A percentile compares a stretch with the other conserved stretches of the same genome.
Conservation (phyloP, 352 stramenopile genomes). For the Globisporangium apiculatum region DNA sequence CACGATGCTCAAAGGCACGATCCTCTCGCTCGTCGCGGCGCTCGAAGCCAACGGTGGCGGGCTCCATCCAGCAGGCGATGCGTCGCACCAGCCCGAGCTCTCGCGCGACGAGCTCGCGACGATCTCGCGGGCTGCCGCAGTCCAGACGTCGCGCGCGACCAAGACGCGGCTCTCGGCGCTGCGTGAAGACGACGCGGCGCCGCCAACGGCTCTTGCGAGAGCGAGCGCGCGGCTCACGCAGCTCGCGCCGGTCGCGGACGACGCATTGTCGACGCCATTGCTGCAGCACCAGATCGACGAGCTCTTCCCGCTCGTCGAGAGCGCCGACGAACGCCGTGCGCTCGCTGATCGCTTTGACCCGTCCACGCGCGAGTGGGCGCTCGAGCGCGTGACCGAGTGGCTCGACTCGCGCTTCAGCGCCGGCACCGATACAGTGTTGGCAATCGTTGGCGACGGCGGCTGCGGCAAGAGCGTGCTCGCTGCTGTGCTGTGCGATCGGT, state of each 20-base stretch:
- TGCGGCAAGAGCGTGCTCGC: slow-evolving; percentile 65
- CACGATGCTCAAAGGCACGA: slow-evolving; percentile 69
- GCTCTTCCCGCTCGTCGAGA: slow-evolving; percentile 79
- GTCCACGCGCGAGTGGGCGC: slow-evolving; percentile 52
- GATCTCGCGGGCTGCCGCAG: slow-evolving; percentile 39
- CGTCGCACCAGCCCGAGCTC: slow-evolving; percentile 11
- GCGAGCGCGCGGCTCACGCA: slow-evolving; percentile 41
- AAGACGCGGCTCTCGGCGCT: slow-evolving; percentile 38
- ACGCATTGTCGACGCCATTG: slow-evolving; percentile 57
- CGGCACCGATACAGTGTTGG: slow-evolving; percentile 46
- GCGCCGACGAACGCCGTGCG: slow-evolving; percentile 27
- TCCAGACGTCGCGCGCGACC: slow-evolving; percentile 39
- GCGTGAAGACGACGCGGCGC: slow-evolving; percentile 14
- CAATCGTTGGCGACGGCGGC: slow-evolving; percentile 62
- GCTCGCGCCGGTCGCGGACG: slow-evolving; percentile 58
- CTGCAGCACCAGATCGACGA: slow-evolving; percentile 68
- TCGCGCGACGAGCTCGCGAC: slow-evolving; percentile 34
- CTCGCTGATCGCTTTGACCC: slow-evolving; percentile 24
- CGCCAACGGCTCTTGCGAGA: slow-evolving; percentile 22
- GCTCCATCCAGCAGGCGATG: too few relatives aligned
- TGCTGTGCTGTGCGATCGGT: slow-evolving; percentile 43
- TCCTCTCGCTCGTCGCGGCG: slow-evolving; percentile 46
- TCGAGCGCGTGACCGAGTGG: slow-evolving; percentile 72
- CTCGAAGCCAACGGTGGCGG: slow-evolving; percentile 20
- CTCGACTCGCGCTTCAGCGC: slow-evolving; percentile 63